phyloP scores from a whole-genome alignment of 768 basidiomycete genomes.

The Suillus brevipes region DNA sequence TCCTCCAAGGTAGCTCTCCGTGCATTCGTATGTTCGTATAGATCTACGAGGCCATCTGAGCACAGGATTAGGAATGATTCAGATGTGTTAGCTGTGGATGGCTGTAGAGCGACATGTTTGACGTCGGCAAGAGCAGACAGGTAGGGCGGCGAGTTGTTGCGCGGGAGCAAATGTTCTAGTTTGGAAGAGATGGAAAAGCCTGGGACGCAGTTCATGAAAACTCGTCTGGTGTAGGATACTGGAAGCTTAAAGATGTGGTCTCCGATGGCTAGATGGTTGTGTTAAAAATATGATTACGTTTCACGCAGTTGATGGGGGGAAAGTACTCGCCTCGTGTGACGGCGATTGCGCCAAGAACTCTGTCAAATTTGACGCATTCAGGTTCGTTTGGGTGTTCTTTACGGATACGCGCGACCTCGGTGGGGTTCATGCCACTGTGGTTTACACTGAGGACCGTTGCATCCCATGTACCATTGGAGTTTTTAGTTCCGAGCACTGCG shows the following conservation, averaged over 20 bases:
- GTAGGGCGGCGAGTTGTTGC: conserved; percentile 55
- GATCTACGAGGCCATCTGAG: conserved; percentile 52
- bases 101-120: conserved; percentile 37
- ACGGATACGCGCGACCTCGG: conserved; percentile 42
- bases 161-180: conserved; percentile 43
- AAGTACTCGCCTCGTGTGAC: conserved; percentile 50
- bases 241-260: conserved; percentile 58
- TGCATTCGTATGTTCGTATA: conserved; percentile 9
- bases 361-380: conserved; percentile 42
- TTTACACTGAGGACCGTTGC: conserved; percentile 43
- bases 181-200: conserved; percentile 38
- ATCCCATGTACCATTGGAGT: conserved; percentile 37
- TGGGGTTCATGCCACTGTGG: conserved; percentile 49
- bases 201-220: conserved; percentile 44
- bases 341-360: conserved; percentile 56
- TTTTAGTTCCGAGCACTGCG: conserved; percentile 44
- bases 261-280: conserved; percentile 44
- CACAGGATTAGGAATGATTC: conserved; percentile 46
- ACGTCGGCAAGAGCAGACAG: conserved; percentile 46
- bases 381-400: conserved; percentile 48
- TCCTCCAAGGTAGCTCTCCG: conserved; percentile 29
- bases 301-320: not conserved
- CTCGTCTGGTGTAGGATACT: conserved; percentile 42
- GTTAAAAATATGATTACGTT: not conserved
- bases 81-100: conserved; percentile 16